Evolutionary conservation across 306 rosid genomes (phyloP).

Genomic region (Luffa aegyptiaca): DNA sequence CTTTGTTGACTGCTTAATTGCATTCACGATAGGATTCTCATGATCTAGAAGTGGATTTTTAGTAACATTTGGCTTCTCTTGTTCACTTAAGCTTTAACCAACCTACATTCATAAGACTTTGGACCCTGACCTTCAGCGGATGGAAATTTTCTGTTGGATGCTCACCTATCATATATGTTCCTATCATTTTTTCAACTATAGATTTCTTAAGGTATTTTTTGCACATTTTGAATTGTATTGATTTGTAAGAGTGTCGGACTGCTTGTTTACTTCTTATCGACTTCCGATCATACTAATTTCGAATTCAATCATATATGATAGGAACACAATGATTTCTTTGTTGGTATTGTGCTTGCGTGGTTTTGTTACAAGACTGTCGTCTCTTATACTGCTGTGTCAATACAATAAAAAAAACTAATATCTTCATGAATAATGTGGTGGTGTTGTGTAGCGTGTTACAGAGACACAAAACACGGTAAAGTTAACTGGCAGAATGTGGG

Average conservation of each 20-base stretch:
- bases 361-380: neutral
- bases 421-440: constrained; percentile 7
- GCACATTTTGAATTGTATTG: neutral
- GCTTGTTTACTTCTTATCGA: neutral
- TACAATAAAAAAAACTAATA: neutral
- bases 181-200: neutral
- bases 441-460: constrained; percentile 63
- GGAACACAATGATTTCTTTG: neutral
- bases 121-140: too few species aligned
- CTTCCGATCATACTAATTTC: neutral
- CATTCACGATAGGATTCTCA: neutral
- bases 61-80: too few species aligned
- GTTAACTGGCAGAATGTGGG: constrained; percentile 86
- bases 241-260: neutral
- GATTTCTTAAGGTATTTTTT: neutral
- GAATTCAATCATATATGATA: neutral
- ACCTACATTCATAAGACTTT: too few species aligned
- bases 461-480: constrained; percentile 53
- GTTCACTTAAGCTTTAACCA: too few species aligned
- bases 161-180: too few species aligned
- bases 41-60: neutral
- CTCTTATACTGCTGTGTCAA: neutral
- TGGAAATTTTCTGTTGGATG: too few species aligned
- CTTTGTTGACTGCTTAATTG: neutral
- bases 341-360: neutral